Evolutionary conservation across 2,329 filamentous ascomycete species (phyloP), one percentile per base, ranked within the genome.

Genomic region (Monilinia fructicola): DNA sequence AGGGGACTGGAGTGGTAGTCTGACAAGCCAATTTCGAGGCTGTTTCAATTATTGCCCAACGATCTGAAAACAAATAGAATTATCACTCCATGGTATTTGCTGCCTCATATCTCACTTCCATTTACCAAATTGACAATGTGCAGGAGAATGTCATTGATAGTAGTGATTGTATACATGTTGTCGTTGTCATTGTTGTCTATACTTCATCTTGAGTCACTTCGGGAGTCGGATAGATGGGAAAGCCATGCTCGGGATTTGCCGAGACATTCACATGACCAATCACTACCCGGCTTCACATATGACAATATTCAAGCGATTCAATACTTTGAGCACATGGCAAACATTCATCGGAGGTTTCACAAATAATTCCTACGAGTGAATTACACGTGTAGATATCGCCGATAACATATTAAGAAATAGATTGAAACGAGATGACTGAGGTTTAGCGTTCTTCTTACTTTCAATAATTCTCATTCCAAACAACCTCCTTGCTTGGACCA

Each of bases 301-400:
- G 40, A n/a, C 38, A 44, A 58, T 56, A 18, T 40, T 28, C 23
- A 54, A 56, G 53, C 44, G 61, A 64, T 26, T 58, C 61, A 58
- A 58, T 64, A 64, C 61, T 48, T 21, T 38, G 9, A 38, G 35
- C 54, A 59, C 63, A 65, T 65, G 63, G 63, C 63, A 65, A 59
- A 65, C 63, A 65, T 40, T 52, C 63, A 65, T 65, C 54, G 59
- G 59, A 50, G 63, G 63, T 59, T 65, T 65, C 63, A 65, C 63
- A 52, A 65, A 10, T 16, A 59, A 31, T 35, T 16, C 59, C n/a
- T 65, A 48, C 44, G 31, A 38, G 23, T 59, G 26, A 59, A 65
- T 65, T 23, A 50, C 63, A 65, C 63, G 63, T 65, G 63, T 63
- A 16, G 48, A 63, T 63, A 61, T 61, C 58, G 58, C 58, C 58